phyloP scores from a whole-genome alignment of 1,139 yeast genomes.

The Arxiozyma bovina region DNA sequence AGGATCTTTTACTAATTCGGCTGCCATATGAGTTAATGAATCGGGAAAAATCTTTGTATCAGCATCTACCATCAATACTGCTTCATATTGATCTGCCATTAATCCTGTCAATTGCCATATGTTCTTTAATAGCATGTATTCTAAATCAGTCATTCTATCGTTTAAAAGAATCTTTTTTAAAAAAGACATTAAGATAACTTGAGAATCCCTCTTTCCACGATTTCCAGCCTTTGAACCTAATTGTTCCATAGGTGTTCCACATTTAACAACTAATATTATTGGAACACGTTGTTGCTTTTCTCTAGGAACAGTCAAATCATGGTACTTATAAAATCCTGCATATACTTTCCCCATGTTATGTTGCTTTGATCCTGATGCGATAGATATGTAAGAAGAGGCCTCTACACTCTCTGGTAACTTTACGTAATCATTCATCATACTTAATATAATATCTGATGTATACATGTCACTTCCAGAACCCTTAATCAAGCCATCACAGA shows the following conservation, averaged over 20 bases:
- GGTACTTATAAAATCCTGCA: slow-evolving; percentile 83
- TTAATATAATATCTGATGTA: slow-evolving; percentile 81
- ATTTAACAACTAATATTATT: slow-evolving; percentile 70
- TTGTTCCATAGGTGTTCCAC: slow-evolving; percentile 86
- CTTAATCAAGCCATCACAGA: slow-evolving; percentile 90
- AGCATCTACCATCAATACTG: slow-evolving; percentile 91
- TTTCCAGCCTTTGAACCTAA: slow-evolving; percentile 82
- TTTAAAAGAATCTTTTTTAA: slow-evolving; percentile 86
- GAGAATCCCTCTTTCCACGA: slow-evolving; percentile 97
- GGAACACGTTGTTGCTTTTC: slow-evolving; percentile 90
- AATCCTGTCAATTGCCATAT: slow-evolving; percentile 85
- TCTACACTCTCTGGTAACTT: slow-evolving; percentile 66
- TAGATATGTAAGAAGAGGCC: slow-evolving; percentile 84
- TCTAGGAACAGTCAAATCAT: slow-evolving; percentile 60
- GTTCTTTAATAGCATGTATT: slow-evolving; percentile 66
- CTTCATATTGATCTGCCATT: slow-evolving; percentile 80
- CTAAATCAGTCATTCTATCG: slow-evolving; percentile 94
- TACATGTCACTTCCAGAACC: slow-evolving; percentile 83
- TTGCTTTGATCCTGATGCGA: slow-evolving; percentile 84
- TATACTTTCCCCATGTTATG: slow-evolving; percentile 97
- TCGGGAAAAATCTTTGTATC: slow-evolving; percentile 91
- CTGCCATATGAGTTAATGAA: slow-evolving; percentile 84
- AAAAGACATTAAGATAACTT: slow-evolving; percentile 85
- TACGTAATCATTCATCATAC: slow-evolving; percentile 84
- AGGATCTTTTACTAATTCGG: slow-evolving; percentile 87